Evolutionary conservation across 305 asterid species (phyloP).

Genomic region (Solanum hybrid): DNA sequence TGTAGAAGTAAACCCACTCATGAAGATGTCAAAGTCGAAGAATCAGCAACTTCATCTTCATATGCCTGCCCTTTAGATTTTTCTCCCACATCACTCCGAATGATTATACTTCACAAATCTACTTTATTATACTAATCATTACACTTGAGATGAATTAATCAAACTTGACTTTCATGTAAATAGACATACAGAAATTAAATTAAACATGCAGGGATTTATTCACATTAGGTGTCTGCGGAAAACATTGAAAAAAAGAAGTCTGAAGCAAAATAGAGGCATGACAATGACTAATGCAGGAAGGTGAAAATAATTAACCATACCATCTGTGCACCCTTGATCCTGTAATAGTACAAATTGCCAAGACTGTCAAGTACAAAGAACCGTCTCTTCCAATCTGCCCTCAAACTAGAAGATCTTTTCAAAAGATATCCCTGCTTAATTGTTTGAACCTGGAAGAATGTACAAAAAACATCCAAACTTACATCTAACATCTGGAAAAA

Average conservation of each 20-base stretch:
- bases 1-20: background rate
- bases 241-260: background rate
- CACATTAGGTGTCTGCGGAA: background rate
- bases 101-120: background rate
- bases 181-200: background rate
- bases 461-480: background rate
- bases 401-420: constrained; percentile 85
- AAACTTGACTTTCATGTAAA: background rate
- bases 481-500: background rate
- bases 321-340: constrained; percentile 54
- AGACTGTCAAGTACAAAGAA: constrained; percentile 87
- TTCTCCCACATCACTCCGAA: background rate
- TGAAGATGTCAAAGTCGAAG: background rate
- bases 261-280: background rate
- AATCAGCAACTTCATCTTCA: background rate
- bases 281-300: background rate
- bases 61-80: background rate
- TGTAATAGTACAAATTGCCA: constrained; percentile 80
- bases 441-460: constrained; percentile 53
- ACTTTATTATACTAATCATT: background rate
- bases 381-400: constrained; percentile 97
- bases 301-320: background rate
- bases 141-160: background rate
- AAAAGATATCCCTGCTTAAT: constrained; percentile 93
- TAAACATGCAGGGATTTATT: constrained; percentile 1